A percentile compares a stretch with the other conserved stretches of the same genome.
Evolutionary conservation across 2,329 filamentous ascomycete genomes (phyloP).

Genomic region (Botrytis fabae): DNA sequence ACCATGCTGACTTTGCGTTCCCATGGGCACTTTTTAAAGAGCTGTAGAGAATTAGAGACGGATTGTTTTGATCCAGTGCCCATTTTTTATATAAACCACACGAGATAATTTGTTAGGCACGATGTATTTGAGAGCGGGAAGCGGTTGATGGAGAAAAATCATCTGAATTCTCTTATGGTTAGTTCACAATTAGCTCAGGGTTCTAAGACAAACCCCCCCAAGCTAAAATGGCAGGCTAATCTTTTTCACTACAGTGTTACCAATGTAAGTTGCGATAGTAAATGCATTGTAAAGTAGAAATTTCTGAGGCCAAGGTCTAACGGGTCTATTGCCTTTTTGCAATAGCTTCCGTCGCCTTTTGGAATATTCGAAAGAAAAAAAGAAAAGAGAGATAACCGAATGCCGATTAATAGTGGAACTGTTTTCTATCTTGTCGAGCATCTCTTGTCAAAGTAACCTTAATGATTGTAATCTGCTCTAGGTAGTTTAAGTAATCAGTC

Average conservation of each 20-base stretch:
- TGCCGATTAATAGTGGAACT: neutral
- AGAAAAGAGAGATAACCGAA: conserved; percentile 4
- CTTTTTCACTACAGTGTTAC: neutral
- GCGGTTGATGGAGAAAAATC: conserved; percentile 19
- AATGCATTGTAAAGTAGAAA: neutral
- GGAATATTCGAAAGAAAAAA: conserved; percentile 8
- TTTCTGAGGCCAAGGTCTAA: neutral
- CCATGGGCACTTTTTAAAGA: neutral
- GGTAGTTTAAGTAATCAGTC: neutral
- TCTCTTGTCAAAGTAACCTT: conserved; percentile 3
- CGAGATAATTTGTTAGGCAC: neutral
- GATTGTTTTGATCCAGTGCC: conserved; percentile 10
- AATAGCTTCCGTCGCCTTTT: neutral
- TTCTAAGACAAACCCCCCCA: conserved; percentile 1
- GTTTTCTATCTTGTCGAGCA: conserved; percentile 7
- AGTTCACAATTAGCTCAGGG: conserved; percentile 5
- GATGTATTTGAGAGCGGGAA: conserved; percentile 6
- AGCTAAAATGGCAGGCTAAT: neutral
- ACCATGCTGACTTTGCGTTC: conserved; percentile 18
- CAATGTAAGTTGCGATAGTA: neutral
- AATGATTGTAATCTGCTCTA: neutral
- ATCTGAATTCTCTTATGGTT: conserved; percentile 14
- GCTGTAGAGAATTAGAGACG: neutral
- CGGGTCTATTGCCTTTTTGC: neutral
- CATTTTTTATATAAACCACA: neutral